phyloP scores from a whole-genome alignment of 306 rosid species.

The Fragaria iinumae region DNA sequence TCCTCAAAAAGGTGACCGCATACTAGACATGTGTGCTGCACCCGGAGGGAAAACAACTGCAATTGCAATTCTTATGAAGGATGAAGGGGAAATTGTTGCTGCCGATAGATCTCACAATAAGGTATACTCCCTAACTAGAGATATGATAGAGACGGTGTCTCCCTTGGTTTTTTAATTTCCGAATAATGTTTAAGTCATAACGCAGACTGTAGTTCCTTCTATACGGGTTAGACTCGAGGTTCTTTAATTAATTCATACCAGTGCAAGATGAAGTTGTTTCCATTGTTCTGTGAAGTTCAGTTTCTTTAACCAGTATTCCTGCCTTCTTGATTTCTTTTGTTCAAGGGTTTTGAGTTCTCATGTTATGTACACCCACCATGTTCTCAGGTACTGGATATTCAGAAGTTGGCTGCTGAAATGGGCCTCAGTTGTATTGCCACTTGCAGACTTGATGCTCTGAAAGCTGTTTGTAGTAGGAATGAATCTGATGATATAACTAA shows the following conservation, averaged over 20 bases:
- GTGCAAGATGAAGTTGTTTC: neutral
- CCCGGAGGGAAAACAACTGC: constrained; percentile 99
- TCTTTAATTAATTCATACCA: neutral
- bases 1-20: constrained; percentile 83
- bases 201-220: neutral
- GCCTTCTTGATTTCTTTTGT: constrained; percentile 4
- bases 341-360: constrained; percentile 3
- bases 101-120: constrained; percentile 95
- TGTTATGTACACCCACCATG: constrained; percentile 13
- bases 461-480: constrained; percentile 61
- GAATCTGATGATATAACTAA: constrained; percentile 33
- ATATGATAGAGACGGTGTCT: constrained; percentile 12
- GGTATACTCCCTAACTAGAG: constrained; percentile 44
- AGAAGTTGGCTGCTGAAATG: constrained; percentile 90
- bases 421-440: constrained; percentile 79
- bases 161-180: constrained; percentile 5
- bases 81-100: constrained; percentile 89
- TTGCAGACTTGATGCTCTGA: constrained; percentile 77
- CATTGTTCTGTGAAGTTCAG: constrained; percentile 1
- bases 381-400: constrained; percentile 72
- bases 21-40: constrained; percentile 98
- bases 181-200: neutral
- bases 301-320: neutral
- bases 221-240: too few relatives aligned
- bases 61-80: constrained; percentile 87